A percentile compares a stretch with the other conserved stretches of the same genome.
Evolutionary conservation across 2,329 filamentous ascomycete species (phyloP).

Genomic region (Fusarium heterosporum): DNA sequence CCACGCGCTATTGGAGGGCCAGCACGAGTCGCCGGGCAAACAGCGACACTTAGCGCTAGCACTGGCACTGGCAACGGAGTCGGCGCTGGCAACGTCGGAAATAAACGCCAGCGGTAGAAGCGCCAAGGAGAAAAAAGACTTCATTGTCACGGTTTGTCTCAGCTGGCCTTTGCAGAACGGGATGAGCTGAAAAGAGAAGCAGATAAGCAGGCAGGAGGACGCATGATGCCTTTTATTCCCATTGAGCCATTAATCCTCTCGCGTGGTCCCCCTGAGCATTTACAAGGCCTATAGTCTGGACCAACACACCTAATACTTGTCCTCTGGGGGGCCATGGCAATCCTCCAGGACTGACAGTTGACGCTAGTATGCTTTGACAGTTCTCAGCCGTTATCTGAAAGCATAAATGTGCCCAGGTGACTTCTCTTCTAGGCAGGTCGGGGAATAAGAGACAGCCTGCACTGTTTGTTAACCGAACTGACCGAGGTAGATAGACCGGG

Average conservation of each 20-base stretch:
- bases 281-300: not conserved
- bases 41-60: slow-evolving; percentile 55
- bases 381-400: not conserved
- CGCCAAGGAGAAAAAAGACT: slow-evolving; percentile 25
- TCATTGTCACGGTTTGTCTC: slow-evolving; percentile 32
- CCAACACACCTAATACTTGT: too few relatives aligned
- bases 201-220: not conserved
- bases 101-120: slow-evolving; percentile 31
- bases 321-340: not conserved
- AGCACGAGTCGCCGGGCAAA: slow-evolving; percentile 63
- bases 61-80: not conserved
- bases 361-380: not conserved
- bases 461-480: not conserved
- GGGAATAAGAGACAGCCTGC: not conserved
- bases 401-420: not conserved
- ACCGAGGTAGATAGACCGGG: not conserved
- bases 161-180: not conserved
- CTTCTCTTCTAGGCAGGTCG: not conserved
- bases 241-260: not conserved
- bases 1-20: slow-evolving; percentile 62
- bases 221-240: slow-evolving; percentile 13
- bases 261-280: not conserved
- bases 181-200: slow-evolving; percentile 6
- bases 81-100: slow-evolving; percentile 7
- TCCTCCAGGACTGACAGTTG: not conserved